Evolutionary conservation across 495 filamentous ascomycete species (phyloP).

Genomic region (Penicillium fimorum): DNA sequence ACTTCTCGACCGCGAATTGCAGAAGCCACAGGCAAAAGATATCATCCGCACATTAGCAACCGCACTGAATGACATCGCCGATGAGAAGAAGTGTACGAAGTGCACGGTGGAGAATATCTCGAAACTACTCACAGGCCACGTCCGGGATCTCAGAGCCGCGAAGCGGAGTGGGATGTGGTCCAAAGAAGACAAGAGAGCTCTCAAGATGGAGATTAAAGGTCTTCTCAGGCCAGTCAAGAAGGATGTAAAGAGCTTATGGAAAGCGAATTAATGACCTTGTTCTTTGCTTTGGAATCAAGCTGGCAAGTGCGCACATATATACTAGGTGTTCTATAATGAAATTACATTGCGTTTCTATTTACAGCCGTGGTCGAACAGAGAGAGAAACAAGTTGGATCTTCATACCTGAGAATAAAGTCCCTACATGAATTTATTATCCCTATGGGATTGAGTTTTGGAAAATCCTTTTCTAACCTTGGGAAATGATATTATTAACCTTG

Average conservation of each 20-base stretch:
- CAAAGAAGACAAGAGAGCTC: slow-evolving; percentile 19
- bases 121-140: slow-evolving; percentile 12
- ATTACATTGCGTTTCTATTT: not conserved
- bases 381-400: too few relatives aligned
- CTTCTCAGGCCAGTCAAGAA: slow-evolving; percentile 17
- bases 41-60: slow-evolving; percentile 5
- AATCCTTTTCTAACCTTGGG: too few relatives aligned
- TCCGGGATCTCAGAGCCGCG: slow-evolving; percentile 13
- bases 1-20: slow-evolving; percentile 16
- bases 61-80: slow-evolving; percentile 16
- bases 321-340: not conserved
- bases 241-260: slow-evolving; percentile 17
- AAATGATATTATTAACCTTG: too few relatives aligned
- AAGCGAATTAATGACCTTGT: slow-evolving; percentile 1
- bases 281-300: not conserved
- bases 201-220: slow-evolving; percentile 20
- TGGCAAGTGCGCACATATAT: not conserved
- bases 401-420: too few relatives aligned
- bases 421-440: too few relatives aligned
- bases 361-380: too few relatives aligned
- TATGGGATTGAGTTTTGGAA: too few relatives aligned
- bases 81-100: slow-evolving; percentile 18
- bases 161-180: slow-evolving; percentile 21
- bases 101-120: slow-evolving; percentile 19
- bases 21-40: slow-evolving; percentile 9